Conservation (phyloP, 768 basidiomycete genomes). For the Obba rivulosa region DNA sequence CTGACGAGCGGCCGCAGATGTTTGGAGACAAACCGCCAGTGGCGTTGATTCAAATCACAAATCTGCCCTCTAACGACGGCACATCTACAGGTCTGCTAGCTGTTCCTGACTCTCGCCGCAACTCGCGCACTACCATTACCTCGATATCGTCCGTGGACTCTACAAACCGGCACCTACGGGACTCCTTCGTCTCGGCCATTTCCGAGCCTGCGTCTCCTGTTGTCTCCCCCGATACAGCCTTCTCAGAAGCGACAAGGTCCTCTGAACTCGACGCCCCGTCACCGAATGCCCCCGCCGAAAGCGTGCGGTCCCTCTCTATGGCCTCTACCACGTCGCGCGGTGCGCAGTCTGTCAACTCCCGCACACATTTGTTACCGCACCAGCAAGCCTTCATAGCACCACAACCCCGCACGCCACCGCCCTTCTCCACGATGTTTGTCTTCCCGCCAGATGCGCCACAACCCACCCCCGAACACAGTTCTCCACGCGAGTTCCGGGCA, state of each 20-base stretch:
- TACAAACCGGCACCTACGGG: conserved; percentile 3
- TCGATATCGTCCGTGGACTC: conserved; percentile 13
- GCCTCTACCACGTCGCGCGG: conserved; percentile 1
- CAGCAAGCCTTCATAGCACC: conserved; percentile 1
- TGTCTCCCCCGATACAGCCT: conserved; percentile 3
- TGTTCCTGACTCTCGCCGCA: conserved; percentile 10
- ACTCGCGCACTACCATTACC: conserved; percentile 19
- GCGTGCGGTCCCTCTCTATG: conserved; percentile 6
- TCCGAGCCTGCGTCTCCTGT: conserved; percentile 11
- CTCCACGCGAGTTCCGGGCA: conserved; percentile 18
- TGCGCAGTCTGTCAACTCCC: background rate
- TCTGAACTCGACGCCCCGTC: background rate
- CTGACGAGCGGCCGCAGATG: conserved; percentile 26
- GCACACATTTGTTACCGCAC: background rate
- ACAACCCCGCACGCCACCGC: conserved; percentile 5
- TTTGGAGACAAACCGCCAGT: conserved; percentile 46
- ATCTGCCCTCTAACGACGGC: conserved; percentile 14
- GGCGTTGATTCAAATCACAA: conserved; percentile 34
- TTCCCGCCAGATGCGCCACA: conserved; percentile 1
- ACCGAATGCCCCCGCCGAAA: conserved; percentile 2
- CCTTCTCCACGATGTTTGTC: conserved; percentile 6
- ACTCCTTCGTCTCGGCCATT: conserved; percentile 3
- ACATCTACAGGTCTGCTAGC: conserved; percentile 6
- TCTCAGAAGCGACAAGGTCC: no score
- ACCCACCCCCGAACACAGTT: conserved; percentile 1